These are phyloP conservation scores for Pyricularia pennisetigena DNA, from an alignment of 2,329 filamentous ascomycete genomes.

Conservation along the genomic window DNA sequence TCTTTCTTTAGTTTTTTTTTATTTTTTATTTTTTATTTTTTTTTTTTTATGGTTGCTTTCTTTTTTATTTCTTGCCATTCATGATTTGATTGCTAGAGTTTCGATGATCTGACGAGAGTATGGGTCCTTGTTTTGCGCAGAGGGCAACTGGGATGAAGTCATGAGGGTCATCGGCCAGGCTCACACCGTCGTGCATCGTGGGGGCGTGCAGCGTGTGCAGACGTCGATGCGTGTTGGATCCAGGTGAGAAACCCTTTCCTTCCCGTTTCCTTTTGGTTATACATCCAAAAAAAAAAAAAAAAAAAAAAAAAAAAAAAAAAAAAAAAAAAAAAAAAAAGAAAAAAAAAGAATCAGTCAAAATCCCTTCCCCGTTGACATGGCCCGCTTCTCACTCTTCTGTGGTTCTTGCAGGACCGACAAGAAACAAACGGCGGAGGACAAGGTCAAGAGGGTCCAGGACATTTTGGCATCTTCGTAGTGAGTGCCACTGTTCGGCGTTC, in stretches of 20 bases:
- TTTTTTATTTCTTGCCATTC: not conserved
- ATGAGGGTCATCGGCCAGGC: conserved; percentile 81
- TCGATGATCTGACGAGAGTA: not conserved
- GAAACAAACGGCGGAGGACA: conserved; percentile 70
- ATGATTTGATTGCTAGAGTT: not conserved
- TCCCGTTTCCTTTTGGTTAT: not conserved
- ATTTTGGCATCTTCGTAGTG: conserved; percentile 25
- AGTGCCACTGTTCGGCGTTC: not conserved
- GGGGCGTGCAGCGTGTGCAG: conserved; percentile 76
- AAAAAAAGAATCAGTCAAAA: too few species aligned
- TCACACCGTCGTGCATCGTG: conserved; percentile 65
- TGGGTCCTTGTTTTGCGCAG: conserved; percentile 30
- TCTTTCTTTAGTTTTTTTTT: conserved; percentile 25
- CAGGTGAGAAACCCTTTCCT: conserved; percentile 35
- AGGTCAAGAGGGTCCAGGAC: conserved; percentile 54
- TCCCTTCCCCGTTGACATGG: not conserved
- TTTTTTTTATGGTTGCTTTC: conserved; percentile 21
- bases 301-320: too few species aligned
- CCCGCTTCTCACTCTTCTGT: too few species aligned
- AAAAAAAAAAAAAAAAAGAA: too few species aligned
- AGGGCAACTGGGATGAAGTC: conserved; percentile 85
- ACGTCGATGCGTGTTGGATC: conserved; percentile 80
- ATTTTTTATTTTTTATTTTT: conserved; percentile 24
- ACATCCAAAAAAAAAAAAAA: too few species aligned
- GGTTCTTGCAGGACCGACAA: conserved; percentile 61